phyloP scores from a whole-genome alignment of 2,329 filamentous ascomycete genomes.

The Polychaeton citri region DNA sequence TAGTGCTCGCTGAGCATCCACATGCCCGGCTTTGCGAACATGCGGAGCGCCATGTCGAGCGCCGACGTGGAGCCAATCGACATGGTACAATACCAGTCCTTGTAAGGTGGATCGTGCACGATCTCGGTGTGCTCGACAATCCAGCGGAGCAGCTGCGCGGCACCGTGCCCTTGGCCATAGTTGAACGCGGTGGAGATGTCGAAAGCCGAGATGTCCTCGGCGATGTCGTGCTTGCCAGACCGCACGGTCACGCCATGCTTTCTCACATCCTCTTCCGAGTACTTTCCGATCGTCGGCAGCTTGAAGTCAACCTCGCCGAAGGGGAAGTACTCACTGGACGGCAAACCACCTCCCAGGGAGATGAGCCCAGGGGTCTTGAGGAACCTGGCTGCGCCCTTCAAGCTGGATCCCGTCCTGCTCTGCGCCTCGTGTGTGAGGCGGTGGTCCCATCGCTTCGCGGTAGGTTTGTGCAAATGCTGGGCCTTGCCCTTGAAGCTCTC shows the following conservation, averaged over 20 bases:
- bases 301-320: slow-evolving; percentile 65
- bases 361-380: slow-evolving; percentile 75
- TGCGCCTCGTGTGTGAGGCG: slow-evolving; percentile 40
- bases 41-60: slow-evolving; percentile 69
- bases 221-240: slow-evolving; percentile 74
- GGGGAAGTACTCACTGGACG: slow-evolving; percentile 85
- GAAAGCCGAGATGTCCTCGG: slow-evolving; percentile 46
- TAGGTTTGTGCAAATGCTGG: slow-evolving; percentile 51
- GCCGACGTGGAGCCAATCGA: slow-evolving; percentile 77
- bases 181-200: slow-evolving; percentile 86
- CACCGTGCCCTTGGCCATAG: slow-evolving; percentile 78
- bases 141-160: slow-evolving; percentile 77
- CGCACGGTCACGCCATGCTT: slow-evolving; percentile 46
- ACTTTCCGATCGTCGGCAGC: slow-evolving; percentile 55
- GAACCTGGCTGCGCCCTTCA: slow-evolving; percentile 71
- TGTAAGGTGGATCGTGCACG: slow-evolving; percentile 72
- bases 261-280: slow-evolving; percentile 55
- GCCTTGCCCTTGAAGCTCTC: slow-evolving; percentile 66
- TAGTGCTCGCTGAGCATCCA: slow-evolving; percentile 79
- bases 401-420: slow-evolving; percentile 39
- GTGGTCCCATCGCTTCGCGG: slow-evolving; percentile 68
- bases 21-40: slow-evolving; percentile 67
- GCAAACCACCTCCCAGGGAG: slow-evolving; percentile 82
- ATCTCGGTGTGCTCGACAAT: slow-evolving; percentile 93
- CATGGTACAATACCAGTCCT: slow-evolving; percentile 77